Base-by-base conservation (phyloP, 257 asterid species). In the Perilla frutescens region DNA sequence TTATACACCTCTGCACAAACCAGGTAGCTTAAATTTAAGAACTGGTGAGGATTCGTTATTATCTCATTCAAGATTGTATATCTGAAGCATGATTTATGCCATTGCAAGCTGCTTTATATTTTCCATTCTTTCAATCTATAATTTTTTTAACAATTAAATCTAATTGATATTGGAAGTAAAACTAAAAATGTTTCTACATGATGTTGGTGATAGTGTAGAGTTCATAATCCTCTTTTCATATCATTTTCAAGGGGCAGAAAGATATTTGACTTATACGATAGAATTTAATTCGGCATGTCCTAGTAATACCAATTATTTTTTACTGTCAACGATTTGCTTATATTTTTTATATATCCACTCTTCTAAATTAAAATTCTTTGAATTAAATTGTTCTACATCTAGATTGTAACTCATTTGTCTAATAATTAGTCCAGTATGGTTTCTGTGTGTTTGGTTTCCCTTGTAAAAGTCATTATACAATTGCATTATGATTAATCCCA, bases 121-220 rank as follows among this genome's bases (percentile, higher is more conserved):
- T 20, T 20, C 26, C 26, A 20, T 20, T 20, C 26, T 20, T 20
- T 20, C 26, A 20, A 20, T 20, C 26, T 20, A 20, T 20, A 20
- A 20, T 20, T 20, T 20, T 20, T 20, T 20, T 20, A 20, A 20
- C 26, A 20, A 20, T 14, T 58, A 31, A 51, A 31, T 47, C 29
- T 20, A 56, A 75, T 62, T 56, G 55, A 63, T 70, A 41, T 29
- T 49, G 51, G 53, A 62, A 65, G 63, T 71, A 67, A 53, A 59
- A 36, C 10, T 40, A 58, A 8, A 60, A 66, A n/a, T 44, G 57
- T 59, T 60, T 61, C 31, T 37, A 66, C 49, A 66, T 15, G 39
- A 56, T 66, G 53, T 49, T 48, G 20, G 15, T 49, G 44, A 29
- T 34, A 20, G 26, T 20, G 26, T 20, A 20, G 26, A 20, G 26